Evolutionary conservation across 192 early-diverging fungal genomes (phyloP).

Genomic region (Rhizoclosmatium globosum): DNA sequence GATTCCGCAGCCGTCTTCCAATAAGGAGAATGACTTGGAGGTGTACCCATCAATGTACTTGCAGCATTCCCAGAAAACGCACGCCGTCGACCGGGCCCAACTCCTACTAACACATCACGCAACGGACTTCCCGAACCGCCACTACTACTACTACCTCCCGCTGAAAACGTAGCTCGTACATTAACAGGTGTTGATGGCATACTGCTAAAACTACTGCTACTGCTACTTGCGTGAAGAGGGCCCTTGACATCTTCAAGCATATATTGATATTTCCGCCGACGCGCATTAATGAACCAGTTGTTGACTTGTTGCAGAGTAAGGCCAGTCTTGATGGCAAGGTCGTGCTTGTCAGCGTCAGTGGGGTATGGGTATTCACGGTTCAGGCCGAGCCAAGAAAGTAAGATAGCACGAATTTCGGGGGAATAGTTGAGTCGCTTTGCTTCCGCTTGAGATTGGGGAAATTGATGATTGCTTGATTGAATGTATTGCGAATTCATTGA

Average conservation of each 20-base stretch:
- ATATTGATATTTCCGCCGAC: conserved; percentile 64
- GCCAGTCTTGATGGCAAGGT: conserved; percentile 58
- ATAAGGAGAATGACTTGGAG: conserved; percentile 39
- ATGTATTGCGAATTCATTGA: background rate
- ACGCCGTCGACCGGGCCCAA: conserved; percentile 20
- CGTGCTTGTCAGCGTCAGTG: conserved; percentile 68
- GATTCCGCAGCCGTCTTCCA: conserved; percentile 38
- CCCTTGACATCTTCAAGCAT: conserved; percentile 50
- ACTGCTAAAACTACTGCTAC: too few relatives aligned
- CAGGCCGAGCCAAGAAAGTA: conserved; percentile 68
- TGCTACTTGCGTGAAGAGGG: too few relatives aligned
- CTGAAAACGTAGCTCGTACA: conserved; percentile 20
- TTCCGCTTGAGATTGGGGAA: background rate
- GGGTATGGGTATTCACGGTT: conserved; percentile 74
- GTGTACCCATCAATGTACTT: background rate
- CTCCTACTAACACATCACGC: conserved; percentile 1
- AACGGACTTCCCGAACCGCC: background rate
- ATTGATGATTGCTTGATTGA: background rate
- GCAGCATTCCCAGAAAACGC: conserved; percentile 34
- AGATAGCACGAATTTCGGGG: conserved; percentile 46
- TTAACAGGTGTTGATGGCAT: background rate
- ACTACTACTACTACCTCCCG: background rate
- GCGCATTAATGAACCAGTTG: conserved; percentile 82
- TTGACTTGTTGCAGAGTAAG: conserved; percentile 74
- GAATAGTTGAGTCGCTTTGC: conserved; percentile 41